Percentiles rank a stretch among this genome's conserved stretches.
Conservation (phyloP, 129 eudicot genomes). For the Chrysanthemum seticuspe region DNA sequence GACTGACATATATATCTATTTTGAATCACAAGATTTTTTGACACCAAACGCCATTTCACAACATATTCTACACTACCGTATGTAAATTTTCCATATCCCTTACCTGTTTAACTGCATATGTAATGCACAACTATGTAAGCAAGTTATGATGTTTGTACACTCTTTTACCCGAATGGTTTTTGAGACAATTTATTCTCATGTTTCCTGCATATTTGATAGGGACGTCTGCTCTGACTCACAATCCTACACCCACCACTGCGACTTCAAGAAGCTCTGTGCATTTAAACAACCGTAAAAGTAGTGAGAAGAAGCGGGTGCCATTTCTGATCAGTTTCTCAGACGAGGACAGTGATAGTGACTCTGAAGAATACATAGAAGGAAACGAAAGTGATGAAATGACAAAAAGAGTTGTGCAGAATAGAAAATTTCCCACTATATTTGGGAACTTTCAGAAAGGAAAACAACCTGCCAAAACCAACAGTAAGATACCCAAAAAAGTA, state of each 20-base stretch:
- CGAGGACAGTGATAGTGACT: constrained; percentile 77
- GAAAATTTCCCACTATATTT: constrained; percentile 35
- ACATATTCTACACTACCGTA: neutral
- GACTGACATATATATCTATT: neutral
- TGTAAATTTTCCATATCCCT: neutral
- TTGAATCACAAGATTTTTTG: constrained; percentile 13
- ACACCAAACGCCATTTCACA: constrained; percentile 4
- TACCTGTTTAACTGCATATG: neutral
- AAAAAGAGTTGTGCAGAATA: constrained; percentile 20
- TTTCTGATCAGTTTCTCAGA: constrained; percentile 82
- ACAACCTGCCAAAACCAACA: constrained; percentile 29
- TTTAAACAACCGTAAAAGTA: constrained; percentile 34
- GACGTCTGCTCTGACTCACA: constrained; percentile 23
- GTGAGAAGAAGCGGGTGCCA: constrained; percentile 55
- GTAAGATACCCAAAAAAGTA: constrained; percentile 38
- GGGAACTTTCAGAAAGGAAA: constrained; percentile 29
- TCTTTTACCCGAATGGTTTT: constrained; percentile 1
- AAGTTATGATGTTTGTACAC: constrained; percentile 7
- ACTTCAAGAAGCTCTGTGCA: constrained; percentile 27
- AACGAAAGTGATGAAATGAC: constrained; percentile 30
- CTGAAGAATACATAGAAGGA: constrained; percentile 39
- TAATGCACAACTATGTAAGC: constrained; percentile 3
- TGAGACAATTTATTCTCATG: constrained; percentile 12
- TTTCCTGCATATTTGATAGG: constrained; percentile 39
- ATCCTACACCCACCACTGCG: constrained; percentile 20